Base-by-base conservation (phyloP, 768 basidiomycete genomes). In the Porphyrellus cyaneotinctus region DNA sequence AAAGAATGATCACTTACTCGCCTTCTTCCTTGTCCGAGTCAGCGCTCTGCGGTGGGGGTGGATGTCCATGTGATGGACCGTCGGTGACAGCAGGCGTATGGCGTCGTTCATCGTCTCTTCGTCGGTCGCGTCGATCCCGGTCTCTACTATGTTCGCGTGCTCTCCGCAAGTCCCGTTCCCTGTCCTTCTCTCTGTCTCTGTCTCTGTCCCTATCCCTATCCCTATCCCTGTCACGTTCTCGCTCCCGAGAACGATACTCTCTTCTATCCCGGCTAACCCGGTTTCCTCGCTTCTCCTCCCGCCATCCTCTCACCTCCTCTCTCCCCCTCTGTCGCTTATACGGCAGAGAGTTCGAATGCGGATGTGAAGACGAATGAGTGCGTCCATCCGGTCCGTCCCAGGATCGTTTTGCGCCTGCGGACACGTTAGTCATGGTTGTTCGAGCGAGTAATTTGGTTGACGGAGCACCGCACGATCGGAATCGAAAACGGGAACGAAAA, bases 21-120 rank as follows among this genome's bases (percentile, higher is more conserved):
- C 89, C 92, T 78, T 95, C 93, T 74, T 93, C 89, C 67, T 72
- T 86, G 59, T 91, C 89, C 13, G 82, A 80, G 47, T 79, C 79
- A 13, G 68, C 59, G 43, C 53, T 65, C n/a, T 62, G 60, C 6
- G 54, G 54, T 8, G 52, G 51, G 5, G 36, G 35, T 37, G 39
- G 58, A 48, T 53, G 62, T 31, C 72, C 66, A 39, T 68, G 62
- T 20, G 60, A 54, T 23, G 47, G 46, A 3, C 42, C 46, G 37
- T 62, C 59, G 15, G 39, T 37, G 22, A 49, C 31, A 22, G 45
- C 48, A 43, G 62, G 49, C 13, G 57, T 58, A 37, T 62, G 63
- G 13, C 58, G 68, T 32, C 63, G 66, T 22, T 67, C 69, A 33
- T 65, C 64, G 33, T 73, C 72, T 49, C 64, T 64, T 8, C 69